These are phyloP conservation scores for Sclerotinia nivalis DNA, from an alignment of 2,329 filamentous ascomycete species.

Conservation along the genomic window DNA sequence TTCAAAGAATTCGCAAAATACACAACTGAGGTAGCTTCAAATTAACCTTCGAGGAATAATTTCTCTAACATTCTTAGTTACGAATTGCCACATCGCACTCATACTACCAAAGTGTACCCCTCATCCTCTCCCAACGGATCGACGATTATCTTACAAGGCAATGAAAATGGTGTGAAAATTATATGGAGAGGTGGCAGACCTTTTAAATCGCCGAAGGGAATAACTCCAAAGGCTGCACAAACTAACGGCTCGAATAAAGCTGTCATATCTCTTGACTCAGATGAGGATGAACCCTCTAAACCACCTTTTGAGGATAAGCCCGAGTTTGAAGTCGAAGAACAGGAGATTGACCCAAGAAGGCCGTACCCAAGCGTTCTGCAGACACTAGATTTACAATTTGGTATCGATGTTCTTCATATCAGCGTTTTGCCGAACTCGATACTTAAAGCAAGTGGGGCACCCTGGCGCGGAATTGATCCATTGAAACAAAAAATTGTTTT, in stretches of 20 bases:
- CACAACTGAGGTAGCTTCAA: conserved; percentile 34
- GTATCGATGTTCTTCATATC: conserved; percentile 56
- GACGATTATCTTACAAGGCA: conserved; percentile 62
- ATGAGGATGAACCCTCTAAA: conserved; percentile 52
- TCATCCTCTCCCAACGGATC: conserved; percentile 63
- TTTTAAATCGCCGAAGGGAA: conserved; percentile 52
- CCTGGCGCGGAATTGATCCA: conserved; percentile 48
- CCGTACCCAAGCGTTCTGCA: conserved; percentile 59
- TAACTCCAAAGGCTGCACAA: conserved; percentile 43
- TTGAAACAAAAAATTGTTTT: conserved; percentile 62
- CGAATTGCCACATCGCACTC: conserved; percentile 57
- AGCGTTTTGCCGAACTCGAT: conserved; percentile 56
- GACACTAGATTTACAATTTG: conserved; percentile 61
- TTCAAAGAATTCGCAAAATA: conserved; percentile 34
- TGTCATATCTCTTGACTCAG: conserved; percentile 64
- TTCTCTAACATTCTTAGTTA: conserved; percentile 48
- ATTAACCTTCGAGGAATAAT: not conserved
- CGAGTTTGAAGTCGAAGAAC: conserved; percentile 58
- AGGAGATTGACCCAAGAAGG: conserved; percentile 38
- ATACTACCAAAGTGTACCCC: conserved; percentile 62
- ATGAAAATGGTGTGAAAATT: conserved; percentile 62
- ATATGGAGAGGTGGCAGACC: conserved; percentile 63
- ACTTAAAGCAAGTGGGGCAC: conserved; percentile 51
- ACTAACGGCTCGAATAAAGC: conserved; percentile 57
- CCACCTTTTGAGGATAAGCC: conserved; percentile 53